Evolutionary conservation across 345 rosid genomes (phyloP).

Genomic region (Brassica cretica): DNA sequence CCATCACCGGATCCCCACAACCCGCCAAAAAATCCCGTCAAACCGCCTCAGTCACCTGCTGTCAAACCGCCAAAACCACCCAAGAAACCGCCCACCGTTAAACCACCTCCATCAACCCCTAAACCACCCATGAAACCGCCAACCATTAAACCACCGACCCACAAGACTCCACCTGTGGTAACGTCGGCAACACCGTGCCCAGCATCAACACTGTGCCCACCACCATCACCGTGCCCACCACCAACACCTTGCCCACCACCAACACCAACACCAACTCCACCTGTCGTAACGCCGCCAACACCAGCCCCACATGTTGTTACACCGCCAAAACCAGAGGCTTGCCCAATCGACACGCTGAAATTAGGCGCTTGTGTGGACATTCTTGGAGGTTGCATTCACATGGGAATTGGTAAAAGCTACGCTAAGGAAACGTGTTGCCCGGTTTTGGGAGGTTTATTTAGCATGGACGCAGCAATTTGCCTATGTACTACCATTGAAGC

Average conservation of each 20-base stretch:
- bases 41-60: conserved; percentile 35
- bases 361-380: conserved; percentile 86
- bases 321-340: conserved; percentile 49
- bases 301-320: conserved; percentile 4
- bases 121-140: conserved; percentile 34
- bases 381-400: conserved; percentile 69
- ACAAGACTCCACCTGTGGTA: conserved; percentile 27
- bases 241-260: conserved; percentile 29
- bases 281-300: conserved; percentile 10
- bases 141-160: conserved; percentile 30
- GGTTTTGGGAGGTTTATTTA: conserved; percentile 68
- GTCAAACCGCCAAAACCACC: conserved; percentile 35
- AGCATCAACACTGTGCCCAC: conserved; percentile 25
- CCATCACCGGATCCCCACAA: conserved; percentile 28
- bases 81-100: conserved; percentile 10
- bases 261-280: conserved; percentile 4
- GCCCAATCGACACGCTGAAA: conserved; percentile 77
- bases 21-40: conserved; percentile 35
- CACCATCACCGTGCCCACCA: neutral
- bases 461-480: conserved; percentile 84
- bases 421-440: conserved; percentile 85
- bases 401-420: conserved; percentile 63
- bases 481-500: conserved; percentile 78
- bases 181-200: neutral
- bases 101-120: conserved; percentile 41